Percentiles rank a stretch among this genome's conserved stretches.
Evolutionary conservation across 257 asterid species (phyloP).

Genomic region (Perilla frutescens): DNA sequence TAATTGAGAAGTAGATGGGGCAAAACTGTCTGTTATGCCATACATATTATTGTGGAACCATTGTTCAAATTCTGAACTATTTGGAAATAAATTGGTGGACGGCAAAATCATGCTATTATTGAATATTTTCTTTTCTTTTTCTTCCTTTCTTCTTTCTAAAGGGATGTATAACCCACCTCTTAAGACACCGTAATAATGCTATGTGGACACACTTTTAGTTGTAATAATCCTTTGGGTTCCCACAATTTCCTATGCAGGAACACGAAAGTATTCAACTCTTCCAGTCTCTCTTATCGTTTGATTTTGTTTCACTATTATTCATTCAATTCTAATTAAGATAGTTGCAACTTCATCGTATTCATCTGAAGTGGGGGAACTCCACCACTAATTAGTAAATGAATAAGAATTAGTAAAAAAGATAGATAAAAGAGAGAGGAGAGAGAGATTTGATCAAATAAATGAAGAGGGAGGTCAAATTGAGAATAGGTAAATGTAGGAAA

Average conservation of each 20-base stretch:
- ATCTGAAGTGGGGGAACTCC: too few relatives aligned
- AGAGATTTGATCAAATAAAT: background rate
- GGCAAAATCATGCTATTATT: slow-evolving; percentile 42
- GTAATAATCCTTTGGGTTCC: background rate
- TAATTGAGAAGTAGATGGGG: background rate
- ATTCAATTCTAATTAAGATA: background rate
- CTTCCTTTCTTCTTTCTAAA: slow-evolving; percentile 16
- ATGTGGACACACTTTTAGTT: slow-evolving; percentile 15
- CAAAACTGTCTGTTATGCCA: background rate
- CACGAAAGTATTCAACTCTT: background rate
- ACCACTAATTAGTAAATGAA: background rate
- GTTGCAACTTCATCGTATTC: too few relatives aligned
- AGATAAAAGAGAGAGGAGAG: background rate
- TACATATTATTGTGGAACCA: too few relatives aligned
- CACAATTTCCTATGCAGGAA: slow-evolving; percentile 16
- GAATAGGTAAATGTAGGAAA: slow-evolving; percentile 42
- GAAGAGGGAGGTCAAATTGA: slow-evolving; percentile 38
- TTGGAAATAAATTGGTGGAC: slow-evolving; percentile 34
- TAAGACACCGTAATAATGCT: slow-evolving; percentile 23
- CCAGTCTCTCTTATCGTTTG: background rate
- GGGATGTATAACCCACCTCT: slow-evolving; percentile 31
- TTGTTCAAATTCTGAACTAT: slow-evolving; percentile 3
- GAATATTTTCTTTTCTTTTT: background rate
- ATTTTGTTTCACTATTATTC: background rate
- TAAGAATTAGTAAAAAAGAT: background rate